phyloP scores from a whole-genome alignment of 179 eudicot genomes.

The Gypsophila paniculata region DNA sequence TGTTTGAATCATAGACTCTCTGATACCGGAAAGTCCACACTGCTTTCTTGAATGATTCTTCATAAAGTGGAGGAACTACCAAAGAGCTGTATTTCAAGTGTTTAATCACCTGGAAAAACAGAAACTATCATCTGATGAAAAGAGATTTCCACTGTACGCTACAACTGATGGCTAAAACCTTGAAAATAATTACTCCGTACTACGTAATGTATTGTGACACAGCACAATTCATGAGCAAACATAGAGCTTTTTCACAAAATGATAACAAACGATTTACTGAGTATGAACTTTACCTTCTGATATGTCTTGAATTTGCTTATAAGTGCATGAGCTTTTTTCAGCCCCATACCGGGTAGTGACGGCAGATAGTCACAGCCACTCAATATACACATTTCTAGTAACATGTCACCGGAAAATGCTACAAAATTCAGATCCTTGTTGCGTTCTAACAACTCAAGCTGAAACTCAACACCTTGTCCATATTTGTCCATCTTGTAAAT shows the following conservation, averaged over 20 bases:
- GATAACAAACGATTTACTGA: too few species aligned
- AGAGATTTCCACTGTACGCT: not conserved
- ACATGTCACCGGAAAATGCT: slow-evolving; percentile 82
- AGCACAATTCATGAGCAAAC: not conserved
- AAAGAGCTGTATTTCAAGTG: slow-evolving; percentile 70
- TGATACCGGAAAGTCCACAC: slow-evolving; percentile 87
- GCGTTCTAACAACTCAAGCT: slow-evolving; percentile 47
- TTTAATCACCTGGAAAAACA: slow-evolving; percentile 58
- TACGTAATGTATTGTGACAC: not conserved
- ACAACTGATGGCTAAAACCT: too few species aligned
- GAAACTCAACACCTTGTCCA: slow-evolving; percentile 92
- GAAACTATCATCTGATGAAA: not conserved
- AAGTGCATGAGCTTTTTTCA: slow-evolving; percentile 83
- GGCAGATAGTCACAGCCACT: slow-evolving; percentile 96
- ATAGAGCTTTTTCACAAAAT: too few species aligned
- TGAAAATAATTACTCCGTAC: not conserved
- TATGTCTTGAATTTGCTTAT: slow-evolving; percentile 69
- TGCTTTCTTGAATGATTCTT: slow-evolving; percentile 84
- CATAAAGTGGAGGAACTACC: slow-evolving; percentile 71
- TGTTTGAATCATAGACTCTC: slow-evolving; percentile 73
- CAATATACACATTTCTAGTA: slow-evolving; percentile 87
- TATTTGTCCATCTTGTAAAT: slow-evolving; percentile 98
- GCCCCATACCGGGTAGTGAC: slow-evolving; percentile 94
- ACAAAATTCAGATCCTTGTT: slow-evolving; percentile 68
- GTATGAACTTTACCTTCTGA: slow-evolving; percentile 51